These are phyloP conservation scores for Aspergillus japonicus DNA, from an alignment of 2,329 filamentous ascomycete genomes.

Conservation along the genomic window DNA sequence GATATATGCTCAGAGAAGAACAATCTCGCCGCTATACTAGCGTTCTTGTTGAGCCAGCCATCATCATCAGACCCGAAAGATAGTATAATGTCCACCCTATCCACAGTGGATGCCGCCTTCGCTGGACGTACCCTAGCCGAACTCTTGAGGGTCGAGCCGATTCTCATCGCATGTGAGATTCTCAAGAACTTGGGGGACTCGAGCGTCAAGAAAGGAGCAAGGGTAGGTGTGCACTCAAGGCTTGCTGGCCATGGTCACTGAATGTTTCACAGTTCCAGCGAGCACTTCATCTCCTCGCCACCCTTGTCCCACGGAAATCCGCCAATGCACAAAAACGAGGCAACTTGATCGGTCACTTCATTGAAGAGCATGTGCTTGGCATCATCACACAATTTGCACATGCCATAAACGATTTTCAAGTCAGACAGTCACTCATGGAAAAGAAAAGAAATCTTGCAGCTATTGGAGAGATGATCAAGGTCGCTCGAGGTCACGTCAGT, in stretches of 20 bases:
- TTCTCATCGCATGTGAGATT: constrained; percentile 74
- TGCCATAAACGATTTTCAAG: constrained; percentile 66
- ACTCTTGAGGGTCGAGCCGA: constrained; percentile 71
- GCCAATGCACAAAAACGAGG: constrained; percentile 49
- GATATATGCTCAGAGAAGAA: constrained; percentile 60
- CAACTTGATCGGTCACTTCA: constrained; percentile 68
- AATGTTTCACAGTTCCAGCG: constrained; percentile 43
- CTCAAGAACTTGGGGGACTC: constrained; percentile 76
- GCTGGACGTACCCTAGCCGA: constrained; percentile 63
- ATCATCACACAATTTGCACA: constrained; percentile 82
- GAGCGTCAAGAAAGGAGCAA: constrained; percentile 50
- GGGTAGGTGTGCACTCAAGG: constrained; percentile 49
- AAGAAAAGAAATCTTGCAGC: constrained; percentile 76
- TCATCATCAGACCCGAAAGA: constrained; percentile 67
- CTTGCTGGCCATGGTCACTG: constrained; percentile 11
- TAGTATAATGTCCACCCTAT: constrained; percentile 67
- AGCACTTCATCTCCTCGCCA: constrained; percentile 52
- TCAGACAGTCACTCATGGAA: constrained; percentile 61
- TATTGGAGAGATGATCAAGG: constrained; percentile 80
- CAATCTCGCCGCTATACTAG: constrained; percentile 60
- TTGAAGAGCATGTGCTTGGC: constrained; percentile 80
- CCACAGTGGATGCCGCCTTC: constrained; percentile 69
- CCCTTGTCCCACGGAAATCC: constrained; percentile 52
- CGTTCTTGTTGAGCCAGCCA: constrained; percentile 57
- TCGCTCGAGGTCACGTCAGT: constrained; percentile 70